Percentiles rank a stretch among this genome's conserved stretches.
Conservation (phyloP, 1,284 basidiomycete genomes). For the Kwoniella shivajii region DNA sequence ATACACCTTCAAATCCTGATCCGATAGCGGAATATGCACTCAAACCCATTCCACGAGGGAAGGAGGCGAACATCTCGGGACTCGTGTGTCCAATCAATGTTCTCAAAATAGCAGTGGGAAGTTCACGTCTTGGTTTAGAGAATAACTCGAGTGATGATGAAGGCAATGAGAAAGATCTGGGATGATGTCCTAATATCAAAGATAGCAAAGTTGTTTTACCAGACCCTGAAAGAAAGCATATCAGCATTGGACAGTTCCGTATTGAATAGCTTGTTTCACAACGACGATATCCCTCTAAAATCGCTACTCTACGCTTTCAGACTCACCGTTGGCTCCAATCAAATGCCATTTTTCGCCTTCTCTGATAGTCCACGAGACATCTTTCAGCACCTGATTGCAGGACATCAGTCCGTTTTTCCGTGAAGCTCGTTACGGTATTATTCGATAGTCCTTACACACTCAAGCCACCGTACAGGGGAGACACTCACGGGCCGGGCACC, state of each 20-base stretch:
- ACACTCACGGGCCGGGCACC: slow-evolving; percentile 54
- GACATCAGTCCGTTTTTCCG: background rate
- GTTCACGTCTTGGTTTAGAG: slow-evolving; percentile 64
- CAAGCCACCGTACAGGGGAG: no score
- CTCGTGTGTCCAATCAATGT: slow-evolving; percentile 74
- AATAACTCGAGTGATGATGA: slow-evolving; percentile 66
- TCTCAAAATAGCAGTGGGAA: slow-evolving; percentile 64
- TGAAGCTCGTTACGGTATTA: background rate
- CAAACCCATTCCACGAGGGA: slow-evolving; percentile 73
- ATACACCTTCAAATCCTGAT: slow-evolving; percentile 82
- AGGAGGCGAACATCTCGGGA: slow-evolving; percentile 88
- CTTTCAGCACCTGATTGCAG: slow-evolving; percentile 63
- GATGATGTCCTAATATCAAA: slow-evolving; percentile 89
- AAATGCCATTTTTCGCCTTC: slow-evolving; percentile 85
- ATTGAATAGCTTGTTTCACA: no score
- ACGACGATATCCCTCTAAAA: no score
- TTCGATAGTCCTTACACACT: no score
- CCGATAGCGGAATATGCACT: slow-evolving; percentile 75
- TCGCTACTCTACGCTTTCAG: no score
- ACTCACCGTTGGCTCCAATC: slow-evolving; percentile 76
- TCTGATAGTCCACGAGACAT: slow-evolving; percentile 76
- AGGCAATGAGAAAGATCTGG: slow-evolving; percentile 77
- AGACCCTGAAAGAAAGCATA: slow-evolving; percentile 61
- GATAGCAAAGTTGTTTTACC: slow-evolving; percentile 96
- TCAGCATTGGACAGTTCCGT: background rate